A percentile compares a stretch with the other conserved stretches of the same genome.
phyloP scores from a whole-genome alignment of 495 filamentous ascomycete genomes.

The Filosporella fistucella region DNA sequence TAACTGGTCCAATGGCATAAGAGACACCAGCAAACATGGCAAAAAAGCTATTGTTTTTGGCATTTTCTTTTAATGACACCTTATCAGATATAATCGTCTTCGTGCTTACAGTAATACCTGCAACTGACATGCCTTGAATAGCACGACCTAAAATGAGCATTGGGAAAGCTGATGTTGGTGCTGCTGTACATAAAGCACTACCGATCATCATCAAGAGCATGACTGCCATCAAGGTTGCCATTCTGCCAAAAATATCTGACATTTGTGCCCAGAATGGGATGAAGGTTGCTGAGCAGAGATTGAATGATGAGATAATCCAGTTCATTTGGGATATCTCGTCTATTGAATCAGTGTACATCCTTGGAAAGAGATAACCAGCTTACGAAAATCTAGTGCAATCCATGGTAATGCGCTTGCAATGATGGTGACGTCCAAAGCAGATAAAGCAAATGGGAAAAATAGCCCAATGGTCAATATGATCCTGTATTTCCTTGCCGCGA shows the following conservation, averaged over 20 bases:
- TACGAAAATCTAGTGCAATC: constrained; percentile 56
- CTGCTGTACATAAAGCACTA: constrained; percentile 44
- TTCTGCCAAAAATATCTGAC: constrained; percentile 54
- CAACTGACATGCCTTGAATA: constrained; percentile 50
- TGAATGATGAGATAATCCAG: constrained; percentile 61
- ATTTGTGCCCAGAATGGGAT: constrained; percentile 58
- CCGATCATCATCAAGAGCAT: constrained; percentile 45
- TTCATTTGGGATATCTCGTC: constrained; percentile 47
- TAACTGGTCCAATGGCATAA: constrained; percentile 49
- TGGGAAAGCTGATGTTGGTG: constrained; percentile 43
- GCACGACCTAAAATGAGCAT: constrained; percentile 54
- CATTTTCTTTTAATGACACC: constrained; percentile 49
- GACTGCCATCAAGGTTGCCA: constrained; percentile 39
- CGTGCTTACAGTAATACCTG: constrained; percentile 49
- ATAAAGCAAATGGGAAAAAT: constrained; percentile 44
- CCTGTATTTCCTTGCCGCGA: constrained; percentile 32
- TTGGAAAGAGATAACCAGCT: constrained; percentile 7
- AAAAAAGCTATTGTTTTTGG: constrained; percentile 54
- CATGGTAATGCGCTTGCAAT: constrained; percentile 54
- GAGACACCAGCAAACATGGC: constrained; percentile 41
- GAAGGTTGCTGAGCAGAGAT: constrained; percentile 55
- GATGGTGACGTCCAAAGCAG: constrained; percentile 54
- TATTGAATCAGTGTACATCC: constrained; percentile 3
- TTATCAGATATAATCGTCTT: constrained; percentile 52
- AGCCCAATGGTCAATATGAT: constrained; percentile 50